Evolutionary conservation across 306 rosid genomes (phyloP).

Genomic region (Cercis canadensis): DNA sequence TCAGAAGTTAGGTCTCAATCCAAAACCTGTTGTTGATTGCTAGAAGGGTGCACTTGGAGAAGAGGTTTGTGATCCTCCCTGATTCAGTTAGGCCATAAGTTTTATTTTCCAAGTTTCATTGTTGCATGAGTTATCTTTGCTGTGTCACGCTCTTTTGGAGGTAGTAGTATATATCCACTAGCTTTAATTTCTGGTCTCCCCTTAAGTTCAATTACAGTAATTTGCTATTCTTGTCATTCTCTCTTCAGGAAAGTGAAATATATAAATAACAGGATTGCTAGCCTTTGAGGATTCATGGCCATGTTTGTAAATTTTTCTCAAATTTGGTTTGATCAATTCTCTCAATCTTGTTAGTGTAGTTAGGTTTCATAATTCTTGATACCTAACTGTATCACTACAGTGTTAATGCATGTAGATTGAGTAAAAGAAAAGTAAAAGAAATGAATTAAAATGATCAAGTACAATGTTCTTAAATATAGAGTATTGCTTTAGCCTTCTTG

Average conservation of each 20-base stretch:
- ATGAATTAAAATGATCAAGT: no score
- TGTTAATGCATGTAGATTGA: no score
- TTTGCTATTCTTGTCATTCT: not conserved
- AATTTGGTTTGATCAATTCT: no score
- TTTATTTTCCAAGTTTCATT: not conserved
- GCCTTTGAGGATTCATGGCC: not conserved
- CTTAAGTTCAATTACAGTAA: not conserved
- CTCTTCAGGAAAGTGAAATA: not conserved
- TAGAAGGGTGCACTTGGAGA: slow-evolving; percentile 63
- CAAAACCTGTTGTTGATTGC: slow-evolving; percentile 64
- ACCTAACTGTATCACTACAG: no score
- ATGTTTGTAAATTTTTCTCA: not conserved
- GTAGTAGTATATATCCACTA: not conserved
- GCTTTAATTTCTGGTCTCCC: not conserved
- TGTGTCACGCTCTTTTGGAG: not conserved
- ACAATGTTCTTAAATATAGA: not conserved
- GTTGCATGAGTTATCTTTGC: slow-evolving; percentile 1
- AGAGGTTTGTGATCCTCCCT: slow-evolving; percentile 60
- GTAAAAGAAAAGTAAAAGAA: no score
- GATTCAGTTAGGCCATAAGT: no score
- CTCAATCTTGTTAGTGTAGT: no score
- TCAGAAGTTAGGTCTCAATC: slow-evolving; percentile 67
- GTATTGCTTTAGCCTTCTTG: not conserved
- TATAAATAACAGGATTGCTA: not conserved
- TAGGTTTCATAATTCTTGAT: no score